A percentile compares a stretch with the other conserved stretches of the same genome.
Conservation (phyloP, 176 grass and related monocot genomes). For the Tuctoria greenei region DNA sequence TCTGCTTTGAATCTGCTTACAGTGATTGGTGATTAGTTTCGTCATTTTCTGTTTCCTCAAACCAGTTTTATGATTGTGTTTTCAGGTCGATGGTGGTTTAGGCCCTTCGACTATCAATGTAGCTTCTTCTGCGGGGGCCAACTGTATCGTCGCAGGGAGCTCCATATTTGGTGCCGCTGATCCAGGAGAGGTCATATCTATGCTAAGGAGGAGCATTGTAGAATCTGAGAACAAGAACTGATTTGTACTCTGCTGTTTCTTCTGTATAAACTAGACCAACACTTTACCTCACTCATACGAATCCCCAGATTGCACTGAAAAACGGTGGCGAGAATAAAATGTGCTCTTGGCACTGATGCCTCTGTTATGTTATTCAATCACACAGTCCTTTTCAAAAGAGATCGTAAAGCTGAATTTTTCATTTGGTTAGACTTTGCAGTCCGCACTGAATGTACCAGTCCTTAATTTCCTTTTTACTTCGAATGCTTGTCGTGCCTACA, state of each 20-base stretch:
- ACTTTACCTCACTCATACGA: not conserved
- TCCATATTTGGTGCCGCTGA: slow-evolving; percentile 75
- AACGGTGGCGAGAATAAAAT: slow-evolving; percentile 33
- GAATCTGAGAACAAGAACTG: slow-evolving; percentile 52
- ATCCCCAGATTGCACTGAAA: not conserved
- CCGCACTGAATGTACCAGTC: not conserved
- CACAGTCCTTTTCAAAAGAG: not conserved
- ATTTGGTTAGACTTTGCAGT: not conserved
- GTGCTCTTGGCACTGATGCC: not conserved
- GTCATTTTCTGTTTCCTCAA: not conserved
- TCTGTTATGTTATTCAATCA: not conserved
- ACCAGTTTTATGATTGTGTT: not conserved
- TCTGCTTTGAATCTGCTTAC: not conserved
- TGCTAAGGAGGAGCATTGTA: slow-evolving; percentile 71
- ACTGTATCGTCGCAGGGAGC: slow-evolving; percentile 96
- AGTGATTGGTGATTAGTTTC: not conserved
- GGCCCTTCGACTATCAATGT: slow-evolving; percentile 82
- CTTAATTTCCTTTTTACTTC: no score
- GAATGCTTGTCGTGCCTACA: no score
- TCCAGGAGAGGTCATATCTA: slow-evolving; percentile 67
- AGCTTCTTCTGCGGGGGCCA: slow-evolving; percentile 79
- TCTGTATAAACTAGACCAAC: slow-evolving; percentile 18
- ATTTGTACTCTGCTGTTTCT: slow-evolving; percentile 6
- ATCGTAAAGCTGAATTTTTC: not conserved
- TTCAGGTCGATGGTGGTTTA: slow-evolving; percentile 87